phyloP scores from a whole-genome alignment of 2,329 filamentous ascomycete genomes.

The Hymenoscyphus occultus region DNA sequence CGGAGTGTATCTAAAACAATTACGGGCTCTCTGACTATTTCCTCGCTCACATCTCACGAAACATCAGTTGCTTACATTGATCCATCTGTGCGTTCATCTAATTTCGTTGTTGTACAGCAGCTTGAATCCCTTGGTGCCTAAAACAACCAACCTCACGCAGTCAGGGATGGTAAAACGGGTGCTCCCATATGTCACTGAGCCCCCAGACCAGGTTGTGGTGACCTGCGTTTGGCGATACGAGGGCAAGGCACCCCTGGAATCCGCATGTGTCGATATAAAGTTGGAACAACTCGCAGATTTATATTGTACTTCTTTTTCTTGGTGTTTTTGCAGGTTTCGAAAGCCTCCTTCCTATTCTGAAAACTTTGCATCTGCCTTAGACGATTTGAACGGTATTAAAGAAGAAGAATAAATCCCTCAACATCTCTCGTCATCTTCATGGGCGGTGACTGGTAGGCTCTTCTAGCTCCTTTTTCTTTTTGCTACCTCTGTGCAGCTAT shows the following conservation, averaged over 20 bases:
- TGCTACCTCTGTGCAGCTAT: background rate
- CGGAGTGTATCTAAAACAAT: no score
- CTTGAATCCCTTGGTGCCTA: background rate
- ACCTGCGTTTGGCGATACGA: background rate
- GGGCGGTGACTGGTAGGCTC: background rate
- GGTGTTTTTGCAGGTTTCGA: background rate
- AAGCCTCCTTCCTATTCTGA: background rate
- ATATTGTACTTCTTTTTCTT: background rate
- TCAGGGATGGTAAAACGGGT: background rate
- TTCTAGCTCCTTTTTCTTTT: background rate
- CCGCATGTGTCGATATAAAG: background rate
- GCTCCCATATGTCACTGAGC: background rate
- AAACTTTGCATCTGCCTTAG: background rate
- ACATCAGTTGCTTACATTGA: no score
- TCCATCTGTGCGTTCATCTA: background rate
- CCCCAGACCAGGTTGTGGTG: background rate
- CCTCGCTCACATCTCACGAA: no score
- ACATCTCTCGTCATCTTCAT: background rate
- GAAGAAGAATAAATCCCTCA: background rate
- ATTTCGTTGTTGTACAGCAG: background rate
- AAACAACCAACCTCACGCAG: background rate
- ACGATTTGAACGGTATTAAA: background rate
- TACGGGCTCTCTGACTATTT: no score
- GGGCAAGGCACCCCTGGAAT: background rate
- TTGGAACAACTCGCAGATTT: background rate